Percentiles rank a stretch among this genome's conserved stretches.
These are phyloP conservation scores for Soucietia sequanensis DNA, from an alignment of 805 yeast genomes.

Conservation along the genomic window DNA sequence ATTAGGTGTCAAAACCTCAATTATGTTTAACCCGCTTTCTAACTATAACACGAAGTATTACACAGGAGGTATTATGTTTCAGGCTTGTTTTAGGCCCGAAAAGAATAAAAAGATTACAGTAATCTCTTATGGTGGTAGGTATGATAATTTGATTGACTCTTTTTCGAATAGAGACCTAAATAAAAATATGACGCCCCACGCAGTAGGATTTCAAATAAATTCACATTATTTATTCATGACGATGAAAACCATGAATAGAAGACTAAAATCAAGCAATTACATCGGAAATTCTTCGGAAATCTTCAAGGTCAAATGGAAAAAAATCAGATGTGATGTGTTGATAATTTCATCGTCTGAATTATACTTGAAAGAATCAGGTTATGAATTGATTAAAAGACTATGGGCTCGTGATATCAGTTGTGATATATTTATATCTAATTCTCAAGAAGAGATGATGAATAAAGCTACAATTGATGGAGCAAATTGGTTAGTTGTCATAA, in stretches of 20 bases:
- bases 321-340: slow-evolving; percentile 73
- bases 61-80: slow-evolving; percentile 82
- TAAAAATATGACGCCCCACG: slow-evolving; percentile 35
- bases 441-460: slow-evolving; percentile 61
- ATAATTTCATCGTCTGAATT: slow-evolving; percentile 66
- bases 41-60: slow-evolving; percentile 82
- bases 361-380: slow-evolving; percentile 57
- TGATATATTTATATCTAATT: slow-evolving; percentile 46
- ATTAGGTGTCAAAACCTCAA: slow-evolving; percentile 56
- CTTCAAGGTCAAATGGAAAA: slow-evolving; percentile 23
- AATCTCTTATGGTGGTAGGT: slow-evolving; percentile 93
- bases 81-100: slow-evolving; percentile 68
- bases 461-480: slow-evolving; percentile 69
- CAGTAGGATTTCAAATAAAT: slow-evolving; percentile 86
- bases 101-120: slow-evolving; percentile 42
- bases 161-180: slow-evolving; percentile 51
- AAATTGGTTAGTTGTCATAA: slow-evolving; percentile 73
- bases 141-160: slow-evolving; percentile 68
- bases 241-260: slow-evolving; percentile 26
- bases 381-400: slow-evolving; percentile 57
- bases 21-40: slow-evolving; percentile 76
- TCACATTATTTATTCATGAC: slow-evolving; percentile 39
- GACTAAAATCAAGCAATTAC: slow-evolving; percentile 7
- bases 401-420: slow-evolving; percentile 83
- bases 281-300: slow-evolving; percentile 14